These are phyloP conservation scores for Coemansia sp. DNA, from an alignment of 192 early-diverging fungal genomes.

Conservation along the genomic window DNA sequence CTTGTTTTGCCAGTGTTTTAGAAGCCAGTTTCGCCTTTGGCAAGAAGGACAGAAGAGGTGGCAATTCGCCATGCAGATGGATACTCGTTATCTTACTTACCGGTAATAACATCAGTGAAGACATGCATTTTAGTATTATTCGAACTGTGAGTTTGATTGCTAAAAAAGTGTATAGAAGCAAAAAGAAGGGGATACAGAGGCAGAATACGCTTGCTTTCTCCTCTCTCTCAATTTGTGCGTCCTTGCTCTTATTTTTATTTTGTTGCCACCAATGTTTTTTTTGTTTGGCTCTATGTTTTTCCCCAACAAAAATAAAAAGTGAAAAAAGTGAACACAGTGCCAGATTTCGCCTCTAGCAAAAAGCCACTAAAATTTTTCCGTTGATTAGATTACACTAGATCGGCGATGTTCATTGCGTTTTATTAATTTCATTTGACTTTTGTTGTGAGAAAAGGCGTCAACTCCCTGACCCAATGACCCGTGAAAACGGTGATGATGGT, in stretches of 20 bases:
- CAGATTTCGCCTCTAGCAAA: neutral
- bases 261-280: neutral
- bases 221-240: neutral
- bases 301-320: neutral
- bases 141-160: neutral
- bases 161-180: conserved; percentile 13
- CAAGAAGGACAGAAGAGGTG: neutral
- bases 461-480: neutral
- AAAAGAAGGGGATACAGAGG: neutral
- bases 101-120: conserved; percentile 65
- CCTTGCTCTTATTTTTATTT: neutral
- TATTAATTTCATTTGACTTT: neutral
- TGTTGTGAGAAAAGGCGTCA: neutral
- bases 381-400: conserved; percentile 9
- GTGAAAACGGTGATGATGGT: conserved; percentile 1
- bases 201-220: neutral
- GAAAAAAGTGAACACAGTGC: neutral
- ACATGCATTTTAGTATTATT: conserved; percentile 63
- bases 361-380: conserved; percentile 16
- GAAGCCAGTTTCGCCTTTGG: neutral
- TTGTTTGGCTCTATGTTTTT: neutral
- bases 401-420: neutral
- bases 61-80: no score
- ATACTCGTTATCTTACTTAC: conserved; percentile 48
- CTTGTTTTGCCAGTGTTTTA: neutral